These are phyloP conservation scores for Castanea sativa DNA, from an alignment of 306 rosid species.

Conservation along the genomic window DNA sequence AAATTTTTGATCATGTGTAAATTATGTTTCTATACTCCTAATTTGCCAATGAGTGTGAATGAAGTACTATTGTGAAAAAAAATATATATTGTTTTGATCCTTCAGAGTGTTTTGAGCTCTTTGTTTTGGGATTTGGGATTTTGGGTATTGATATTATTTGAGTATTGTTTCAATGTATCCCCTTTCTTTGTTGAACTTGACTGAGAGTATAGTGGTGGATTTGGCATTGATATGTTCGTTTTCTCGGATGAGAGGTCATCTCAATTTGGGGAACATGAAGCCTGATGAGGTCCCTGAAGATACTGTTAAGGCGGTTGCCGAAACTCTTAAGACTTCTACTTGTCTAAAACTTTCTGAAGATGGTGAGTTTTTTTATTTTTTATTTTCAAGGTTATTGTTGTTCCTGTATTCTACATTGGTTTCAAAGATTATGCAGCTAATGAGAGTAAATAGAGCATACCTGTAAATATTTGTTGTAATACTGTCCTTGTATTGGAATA, in stretches of 20 bases:
- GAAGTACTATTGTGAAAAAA: neutral
- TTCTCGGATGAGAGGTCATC: constrained; percentile 73
- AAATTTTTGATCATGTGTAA: neutral
- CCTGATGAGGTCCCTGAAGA: constrained; percentile 47
- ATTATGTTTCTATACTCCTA: neutral
- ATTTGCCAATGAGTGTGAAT: neutral
- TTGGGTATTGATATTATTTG: neutral
- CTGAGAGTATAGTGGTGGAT: constrained; percentile 53
- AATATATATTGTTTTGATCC: neutral
- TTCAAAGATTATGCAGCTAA: neutral
- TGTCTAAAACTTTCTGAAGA: constrained; percentile 75
- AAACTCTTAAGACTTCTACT: constrained; percentile 50
- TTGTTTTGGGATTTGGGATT: neutral
- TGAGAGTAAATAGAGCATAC: too few relatives aligned
- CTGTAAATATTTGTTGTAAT: neutral
- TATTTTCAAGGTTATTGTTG: neutral
- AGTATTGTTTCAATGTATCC: neutral
- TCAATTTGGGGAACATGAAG: constrained; percentile 60
- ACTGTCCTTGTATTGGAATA: neutral
- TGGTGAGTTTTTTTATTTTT: constrained; percentile 41
- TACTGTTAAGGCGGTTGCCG: constrained; percentile 67
- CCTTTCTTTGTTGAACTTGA: constrained; percentile 44
- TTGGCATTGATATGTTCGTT: constrained; percentile 81
- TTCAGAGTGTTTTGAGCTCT: too few relatives aligned
- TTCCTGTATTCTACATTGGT: neutral